Conservation (phyloP, 2,329 filamentous ascomycete species). For the Cercospora sp. region DNA sequence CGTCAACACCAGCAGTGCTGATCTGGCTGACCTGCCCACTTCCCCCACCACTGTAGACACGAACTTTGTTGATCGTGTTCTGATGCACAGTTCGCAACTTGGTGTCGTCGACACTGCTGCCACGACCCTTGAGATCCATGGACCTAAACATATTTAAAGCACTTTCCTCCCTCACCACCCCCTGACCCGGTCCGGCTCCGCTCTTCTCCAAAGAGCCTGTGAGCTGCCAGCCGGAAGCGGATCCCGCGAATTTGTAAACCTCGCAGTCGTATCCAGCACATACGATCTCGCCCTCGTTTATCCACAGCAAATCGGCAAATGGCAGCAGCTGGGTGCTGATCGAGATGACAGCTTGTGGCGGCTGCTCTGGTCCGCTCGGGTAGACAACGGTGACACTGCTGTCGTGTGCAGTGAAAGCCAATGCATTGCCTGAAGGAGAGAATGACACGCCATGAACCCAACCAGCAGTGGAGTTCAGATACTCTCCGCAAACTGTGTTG, state of each 20-base stretch:
- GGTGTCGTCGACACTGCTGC: constrained; percentile 74
- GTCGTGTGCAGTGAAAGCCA: constrained; percentile 93
- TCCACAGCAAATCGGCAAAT: constrained; percentile 93
- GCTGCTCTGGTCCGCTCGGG: constrained; percentile 84
- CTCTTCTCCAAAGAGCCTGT: constrained; percentile 74
- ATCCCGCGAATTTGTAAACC: constrained; percentile 83
- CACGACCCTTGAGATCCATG: constrained; percentile 97
- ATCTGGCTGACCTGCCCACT: constrained; percentile 64
- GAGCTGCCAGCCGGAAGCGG: constrained; percentile 78
- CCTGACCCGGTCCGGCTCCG: constrained; percentile 39
- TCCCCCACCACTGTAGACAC: constrained; percentile 68
- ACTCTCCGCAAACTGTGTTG: constrained; percentile 98
- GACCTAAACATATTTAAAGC: constrained; percentile 97
- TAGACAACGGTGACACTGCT: constrained; percentile 97
- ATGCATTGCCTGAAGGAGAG: constrained; percentile 86
- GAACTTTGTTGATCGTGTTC: constrained; percentile 87
- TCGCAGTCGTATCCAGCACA: constrained; percentile 88
- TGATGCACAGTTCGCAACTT: constrained; percentile 95
- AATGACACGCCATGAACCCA: constrained; percentile 96
- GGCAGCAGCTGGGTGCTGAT: constrained; percentile 87
- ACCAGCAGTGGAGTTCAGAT: constrained; percentile 89
- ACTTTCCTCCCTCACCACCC: constrained; percentile 73
- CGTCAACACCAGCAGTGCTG: constrained; percentile 61
- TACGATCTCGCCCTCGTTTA: constrained; percentile 85
- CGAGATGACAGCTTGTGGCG: constrained; percentile 85